Percentiles rank a stretch among this genome's conserved stretches.
phyloP scores from a whole-genome alignment of 1,284 basidiomycete species.

The Rhodotorula sp. region DNA sequence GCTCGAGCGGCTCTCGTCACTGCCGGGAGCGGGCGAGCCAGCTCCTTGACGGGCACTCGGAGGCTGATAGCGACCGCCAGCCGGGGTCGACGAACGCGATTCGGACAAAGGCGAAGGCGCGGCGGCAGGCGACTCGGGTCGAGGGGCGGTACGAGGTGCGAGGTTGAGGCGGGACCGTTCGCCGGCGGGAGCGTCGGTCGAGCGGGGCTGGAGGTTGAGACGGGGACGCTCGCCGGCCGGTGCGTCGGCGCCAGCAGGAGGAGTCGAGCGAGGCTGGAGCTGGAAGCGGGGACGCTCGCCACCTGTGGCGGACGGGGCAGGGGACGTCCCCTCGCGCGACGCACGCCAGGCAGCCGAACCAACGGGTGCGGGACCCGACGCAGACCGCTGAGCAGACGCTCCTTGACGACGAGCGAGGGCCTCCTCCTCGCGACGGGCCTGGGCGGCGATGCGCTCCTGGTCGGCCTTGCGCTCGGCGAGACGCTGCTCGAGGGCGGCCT shows the following conservation, averaged over 20 bases:
- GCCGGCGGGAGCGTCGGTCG: conserved; percentile 7
- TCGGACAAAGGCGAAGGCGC: conserved; percentile 11
- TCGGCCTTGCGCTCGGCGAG: conserved; percentile 61
- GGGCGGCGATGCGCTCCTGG: conserved; percentile 60
- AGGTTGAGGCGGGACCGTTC: not conserved
- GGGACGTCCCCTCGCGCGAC: conserved; percentile 7
- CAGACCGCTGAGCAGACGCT: not conserved
- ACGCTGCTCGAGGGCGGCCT: conserved; percentile 57
- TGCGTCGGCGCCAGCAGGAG: not conserved
- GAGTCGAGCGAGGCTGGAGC: conserved; percentile 25
- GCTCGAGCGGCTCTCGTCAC: conserved; percentile 5
- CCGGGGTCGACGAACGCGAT: too few relatives aligned
- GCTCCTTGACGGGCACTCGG: conserved; percentile 8
- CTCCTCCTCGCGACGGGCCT: conserved; percentile 75
- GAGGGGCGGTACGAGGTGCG: conserved; percentile 13
- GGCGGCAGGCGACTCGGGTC: conserved; percentile 13
- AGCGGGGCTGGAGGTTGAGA: conserved; percentile 29
- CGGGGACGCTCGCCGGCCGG: conserved; percentile 32
- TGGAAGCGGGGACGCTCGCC: conserved; percentile 35
- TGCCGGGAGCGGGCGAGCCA: conserved; percentile 31
- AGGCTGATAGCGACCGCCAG: conserved; percentile 1
- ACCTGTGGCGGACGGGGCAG: conserved; percentile 3
- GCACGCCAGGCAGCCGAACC: conserved; percentile 38
- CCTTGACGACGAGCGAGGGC: conserved; percentile 51
- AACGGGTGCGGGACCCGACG: conserved; percentile 13